Conservation (phyloP, 495 filamentous ascomycete species). For the Aspergillus coremiiformis region DNA sequence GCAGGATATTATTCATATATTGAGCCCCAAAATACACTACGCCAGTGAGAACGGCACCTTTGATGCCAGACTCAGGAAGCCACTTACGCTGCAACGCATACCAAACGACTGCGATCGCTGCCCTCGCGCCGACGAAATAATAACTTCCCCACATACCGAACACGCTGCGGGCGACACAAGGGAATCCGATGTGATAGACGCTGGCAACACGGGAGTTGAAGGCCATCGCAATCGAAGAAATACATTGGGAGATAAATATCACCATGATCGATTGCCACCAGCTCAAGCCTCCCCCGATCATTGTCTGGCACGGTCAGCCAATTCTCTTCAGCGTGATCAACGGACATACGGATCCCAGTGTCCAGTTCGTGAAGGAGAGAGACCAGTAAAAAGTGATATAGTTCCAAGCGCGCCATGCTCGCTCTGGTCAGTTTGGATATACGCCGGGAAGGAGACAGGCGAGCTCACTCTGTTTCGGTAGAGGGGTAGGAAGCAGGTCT, state of each 20-base stretch:
- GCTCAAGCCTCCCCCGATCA: conserved; percentile 36
- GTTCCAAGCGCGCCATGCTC: conserved; percentile 31
- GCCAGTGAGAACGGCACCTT: neutral
- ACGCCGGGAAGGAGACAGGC: neutral
- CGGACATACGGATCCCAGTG: conserved; percentile 22
- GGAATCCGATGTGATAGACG: conserved; percentile 40
- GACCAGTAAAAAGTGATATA: conserved; percentile 35
- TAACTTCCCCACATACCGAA: neutral
- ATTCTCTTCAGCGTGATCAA: neutral
- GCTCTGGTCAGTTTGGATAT: neutral
- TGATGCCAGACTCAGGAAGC: neutral
- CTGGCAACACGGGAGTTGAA: conserved; percentile 18
- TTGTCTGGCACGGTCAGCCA: conserved; percentile 11
- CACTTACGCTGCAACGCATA: neutral
- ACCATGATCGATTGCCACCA: conserved; percentile 41
- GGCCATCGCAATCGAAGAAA: conserved; percentile 36
- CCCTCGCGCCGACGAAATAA: neutral
- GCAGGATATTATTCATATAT: conserved; percentile 43
- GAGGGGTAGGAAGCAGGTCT: conserved; percentile 13
- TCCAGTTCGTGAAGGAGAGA: conserved; percentile 38
- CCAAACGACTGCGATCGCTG: neutral
- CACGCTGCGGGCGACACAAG: conserved; percentile 46
- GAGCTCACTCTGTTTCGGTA: conserved; percentile 10
- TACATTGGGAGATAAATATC: conserved; percentile 35
- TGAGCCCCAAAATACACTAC: neutral